Percentiles rank a stretch among this genome's conserved stretches.
phyloP scores from a whole-genome alignment of 139 green algal species.

The Gonium pectorale region DNA sequence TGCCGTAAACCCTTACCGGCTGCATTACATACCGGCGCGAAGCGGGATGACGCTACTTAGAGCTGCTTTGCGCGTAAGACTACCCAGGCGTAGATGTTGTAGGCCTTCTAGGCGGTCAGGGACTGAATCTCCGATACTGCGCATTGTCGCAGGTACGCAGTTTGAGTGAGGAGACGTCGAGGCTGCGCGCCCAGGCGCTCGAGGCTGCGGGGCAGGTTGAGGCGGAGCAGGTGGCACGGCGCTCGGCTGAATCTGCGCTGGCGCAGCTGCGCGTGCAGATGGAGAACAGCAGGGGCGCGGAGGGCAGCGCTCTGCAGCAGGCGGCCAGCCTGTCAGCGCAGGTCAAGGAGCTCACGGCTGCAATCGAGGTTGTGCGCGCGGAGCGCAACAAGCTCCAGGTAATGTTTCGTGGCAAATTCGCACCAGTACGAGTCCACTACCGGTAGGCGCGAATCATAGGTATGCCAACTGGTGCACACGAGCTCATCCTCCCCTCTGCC shows the following conservation, averaged over 20 bases:
- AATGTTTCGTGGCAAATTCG: too few species aligned
- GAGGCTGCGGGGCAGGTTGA: slow-evolving; percentile 33
- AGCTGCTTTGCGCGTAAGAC: too few species aligned
- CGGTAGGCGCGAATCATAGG: too few species aligned
- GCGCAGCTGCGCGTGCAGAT: slow-evolving; percentile 34
- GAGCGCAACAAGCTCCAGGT: slow-evolving; percentile 57
- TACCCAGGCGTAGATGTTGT: too few species aligned
- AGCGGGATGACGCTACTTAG: too few species aligned
- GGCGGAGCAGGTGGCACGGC: slow-evolving; percentile 44
- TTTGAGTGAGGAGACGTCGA: slow-evolving; percentile 46
- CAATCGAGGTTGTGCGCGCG: slow-evolving; percentile 29
- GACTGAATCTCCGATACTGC: too few species aligned
- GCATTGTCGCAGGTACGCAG: slow-evolving; percentile 44
- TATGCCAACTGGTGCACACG: too few species aligned
- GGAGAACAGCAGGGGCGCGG: slow-evolving; percentile 33
- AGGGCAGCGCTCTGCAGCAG: slow-evolving; percentile 42
- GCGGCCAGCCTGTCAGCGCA: slow-evolving; percentile 19
- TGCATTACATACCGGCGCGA: too few species aligned
- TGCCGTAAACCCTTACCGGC: too few species aligned
- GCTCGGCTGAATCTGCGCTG: slow-evolving; percentile 31
- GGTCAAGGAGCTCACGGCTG: slow-evolving; percentile 22
- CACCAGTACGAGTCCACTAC: too few species aligned
- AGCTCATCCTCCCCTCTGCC: too few species aligned
- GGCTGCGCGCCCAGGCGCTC: slow-evolving; percentile 32
- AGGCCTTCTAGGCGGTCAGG: too few species aligned